These are phyloP conservation scores for Astrothelium subdiscretum DNA, from an alignment of 495 filamentous ascomycete species.

Conservation along the genomic window DNA sequence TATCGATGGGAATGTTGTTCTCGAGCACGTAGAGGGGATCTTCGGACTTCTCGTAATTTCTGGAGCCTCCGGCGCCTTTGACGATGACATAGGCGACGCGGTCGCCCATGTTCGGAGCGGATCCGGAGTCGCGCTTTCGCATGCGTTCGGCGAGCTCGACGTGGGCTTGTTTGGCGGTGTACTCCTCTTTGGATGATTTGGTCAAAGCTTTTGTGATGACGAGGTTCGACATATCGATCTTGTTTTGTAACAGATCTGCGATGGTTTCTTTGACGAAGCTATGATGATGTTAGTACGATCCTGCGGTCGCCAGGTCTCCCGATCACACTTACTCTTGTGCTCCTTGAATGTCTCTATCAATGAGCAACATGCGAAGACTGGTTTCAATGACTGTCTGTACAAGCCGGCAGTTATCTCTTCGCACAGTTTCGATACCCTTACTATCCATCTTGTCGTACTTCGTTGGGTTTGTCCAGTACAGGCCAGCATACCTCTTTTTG, in stretches of 20 bases:
- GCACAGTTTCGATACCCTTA: constrained; percentile 97
- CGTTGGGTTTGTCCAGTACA: constrained; percentile 92
- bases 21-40: constrained; percentile 95
- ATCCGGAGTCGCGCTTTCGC: constrained; percentile 90
- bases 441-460: constrained; percentile 99
- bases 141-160: constrained; percentile 89
- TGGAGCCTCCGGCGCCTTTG: constrained; percentile 75
- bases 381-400: constrained; percentile 98
- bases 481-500: constrained; percentile 96
- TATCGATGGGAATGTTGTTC: constrained; percentile 96
- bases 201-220: constrained; percentile 97
- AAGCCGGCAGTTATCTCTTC: constrained; percentile 88
- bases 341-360: constrained; percentile 76
- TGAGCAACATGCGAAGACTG: constrained; percentile 86
- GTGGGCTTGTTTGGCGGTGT: constrained; percentile 85
- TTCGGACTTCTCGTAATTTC: constrained; percentile 90
- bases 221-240: constrained; percentile 96
- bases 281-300: constrained; percentile 4
- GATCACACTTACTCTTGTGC: constrained; percentile 74
- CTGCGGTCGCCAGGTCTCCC: neutral
- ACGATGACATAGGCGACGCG: constrained; percentile 98
- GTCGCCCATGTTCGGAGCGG: constrained; percentile 87
- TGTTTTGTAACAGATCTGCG: constrained; percentile 90
- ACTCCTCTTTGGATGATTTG: constrained; percentile 67
- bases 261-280: constrained; percentile 97